Base-by-base conservation (phyloP, 495 filamentous ascomycete species). In the Neurospora hispaniola region DNA sequence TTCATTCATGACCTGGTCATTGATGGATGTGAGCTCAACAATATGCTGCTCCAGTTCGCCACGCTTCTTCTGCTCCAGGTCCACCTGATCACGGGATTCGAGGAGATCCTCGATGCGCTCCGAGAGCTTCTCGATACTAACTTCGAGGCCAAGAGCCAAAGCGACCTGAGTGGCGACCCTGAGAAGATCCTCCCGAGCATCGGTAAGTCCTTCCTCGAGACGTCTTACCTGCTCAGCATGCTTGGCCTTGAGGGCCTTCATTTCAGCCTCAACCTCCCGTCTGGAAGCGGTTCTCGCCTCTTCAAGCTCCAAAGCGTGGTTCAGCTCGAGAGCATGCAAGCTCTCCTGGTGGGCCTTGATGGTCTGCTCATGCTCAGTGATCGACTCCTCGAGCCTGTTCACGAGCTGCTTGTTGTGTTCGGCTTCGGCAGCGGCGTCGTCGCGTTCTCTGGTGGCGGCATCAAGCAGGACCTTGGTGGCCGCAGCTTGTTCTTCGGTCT, bases 111-210 rank as follows among this genome's bases (percentile, higher is more conserved):
- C 81, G 74, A 88, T 88, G 73, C 84, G 85, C 72, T 86, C 85
- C 71, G 83, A 80, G 46, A 90, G 81, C 75, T 85, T 88, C 70
- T 88, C 85, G 23, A 87, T 81, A 72, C 84, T 86, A 43, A 86
- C 83, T 71, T 89, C 86, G 54, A 88, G 73, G 23, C 85, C 85
- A 23, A 89, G 80, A 7, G 81, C 86, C 66, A 84, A 85, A 31
- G 86, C 86, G 23, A 89, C 82, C 74, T 86, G 86, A 11, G 83
- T 86, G 18, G 85, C 86, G 35, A 94, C 82, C 72, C 88, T 89
- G 62, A 86, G 86, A 71, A 94, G 82, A 70, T 93, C 89, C 71
- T 90, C 86, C 69, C 91, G 89, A 42, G 92, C 90, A 73, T 90
- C 90, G 6, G 86, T 79, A 68, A 94, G 89, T 20, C 96, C 91